Evolutionary conservation across 2,329 filamentous ascomycete species (phyloP).

Genomic region (Tolypocladium cylindrosporum): DNA sequence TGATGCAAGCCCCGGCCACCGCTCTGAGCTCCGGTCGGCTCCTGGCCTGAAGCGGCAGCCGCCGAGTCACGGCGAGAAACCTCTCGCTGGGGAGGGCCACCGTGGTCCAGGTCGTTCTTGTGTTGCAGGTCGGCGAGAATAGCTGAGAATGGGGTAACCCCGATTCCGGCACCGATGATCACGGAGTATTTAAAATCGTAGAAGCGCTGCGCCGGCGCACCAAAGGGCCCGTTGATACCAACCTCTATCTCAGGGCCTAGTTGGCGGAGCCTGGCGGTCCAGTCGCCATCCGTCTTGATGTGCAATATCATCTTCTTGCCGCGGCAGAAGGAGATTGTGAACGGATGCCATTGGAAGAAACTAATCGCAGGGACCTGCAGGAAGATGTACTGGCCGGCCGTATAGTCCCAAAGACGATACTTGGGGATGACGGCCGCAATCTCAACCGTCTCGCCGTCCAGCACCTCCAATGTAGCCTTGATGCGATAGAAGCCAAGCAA

Average conservation of each 20-base stretch:
- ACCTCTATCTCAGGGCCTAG: constrained; percentile 34
- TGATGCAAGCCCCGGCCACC: background rate
- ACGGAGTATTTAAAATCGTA: constrained; percentile 47
- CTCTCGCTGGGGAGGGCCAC: constrained; percentile 9
- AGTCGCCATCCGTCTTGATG: constrained; percentile 49
- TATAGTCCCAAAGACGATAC: constrained; percentile 39
- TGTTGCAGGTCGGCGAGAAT: constrained; percentile 45
- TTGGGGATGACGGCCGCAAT: constrained; percentile 37
- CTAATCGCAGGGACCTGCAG: constrained; percentile 43
- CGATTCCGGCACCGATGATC: constrained; percentile 46
- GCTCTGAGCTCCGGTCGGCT: background rate
- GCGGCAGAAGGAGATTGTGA: constrained; percentile 45
- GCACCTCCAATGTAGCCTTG: constrained; percentile 33
- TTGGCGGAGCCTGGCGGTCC: constrained; percentile 36
- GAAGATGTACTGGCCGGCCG: constrained; percentile 48
- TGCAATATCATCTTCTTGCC: constrained; percentile 43
- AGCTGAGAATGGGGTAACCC: constrained; percentile 47
- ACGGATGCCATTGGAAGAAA: constrained; percentile 49
- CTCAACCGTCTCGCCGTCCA: constrained; percentile 42
- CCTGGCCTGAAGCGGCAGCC: background rate
- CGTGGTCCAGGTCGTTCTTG: constrained; percentile 27
- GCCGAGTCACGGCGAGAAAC: background rate
- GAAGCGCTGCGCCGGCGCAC: constrained; percentile 47
- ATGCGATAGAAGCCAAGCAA: constrained; percentile 36
- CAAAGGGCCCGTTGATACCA: constrained; percentile 47